Conservation (phyloP, 78 protist genomes). For the Ministeria vibrans region DNA sequence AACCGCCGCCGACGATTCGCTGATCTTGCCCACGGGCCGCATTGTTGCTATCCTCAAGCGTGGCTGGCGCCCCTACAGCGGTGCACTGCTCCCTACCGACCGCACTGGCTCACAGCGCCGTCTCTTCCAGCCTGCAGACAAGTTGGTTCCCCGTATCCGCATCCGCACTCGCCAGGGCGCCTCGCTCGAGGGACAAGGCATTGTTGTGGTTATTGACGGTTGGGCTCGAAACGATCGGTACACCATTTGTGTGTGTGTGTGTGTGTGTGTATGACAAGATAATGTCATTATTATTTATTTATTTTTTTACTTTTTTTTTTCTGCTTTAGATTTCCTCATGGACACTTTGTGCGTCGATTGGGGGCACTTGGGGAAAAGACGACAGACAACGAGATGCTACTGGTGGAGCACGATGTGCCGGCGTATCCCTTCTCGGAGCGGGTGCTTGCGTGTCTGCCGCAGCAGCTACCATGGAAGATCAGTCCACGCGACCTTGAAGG, state of each 20-base stretch:
- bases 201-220: neutral
- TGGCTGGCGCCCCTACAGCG: conserved; percentile 65
- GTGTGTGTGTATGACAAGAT: neutral
- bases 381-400: conserved; percentile 28
- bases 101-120: conserved; percentile 9
- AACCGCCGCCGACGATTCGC: neutral
- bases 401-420: conserved; percentile 42
- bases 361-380: conserved; percentile 35
- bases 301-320: neutral
- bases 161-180: conserved; percentile 42
- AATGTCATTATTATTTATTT: neutral
- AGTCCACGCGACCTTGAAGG: too few relatives aligned
- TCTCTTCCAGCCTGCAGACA: conserved; percentile 48
- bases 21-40: conserved; percentile 17
- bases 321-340: neutral
- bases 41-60: conserved; percentile 63
- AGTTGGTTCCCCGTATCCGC: conserved; percentile 46
- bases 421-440: neutral
- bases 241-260: neutral
- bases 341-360: conserved; percentile 34
- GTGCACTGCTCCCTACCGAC: conserved; percentile 24
- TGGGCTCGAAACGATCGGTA: neutral
- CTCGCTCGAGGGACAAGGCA: neutral
- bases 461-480: neutral
- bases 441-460: neutral